These are phyloP conservation scores for Halenospora varia DNA, from an alignment of 495 filamentous ascomycete species.

Conservation along the genomic window DNA sequence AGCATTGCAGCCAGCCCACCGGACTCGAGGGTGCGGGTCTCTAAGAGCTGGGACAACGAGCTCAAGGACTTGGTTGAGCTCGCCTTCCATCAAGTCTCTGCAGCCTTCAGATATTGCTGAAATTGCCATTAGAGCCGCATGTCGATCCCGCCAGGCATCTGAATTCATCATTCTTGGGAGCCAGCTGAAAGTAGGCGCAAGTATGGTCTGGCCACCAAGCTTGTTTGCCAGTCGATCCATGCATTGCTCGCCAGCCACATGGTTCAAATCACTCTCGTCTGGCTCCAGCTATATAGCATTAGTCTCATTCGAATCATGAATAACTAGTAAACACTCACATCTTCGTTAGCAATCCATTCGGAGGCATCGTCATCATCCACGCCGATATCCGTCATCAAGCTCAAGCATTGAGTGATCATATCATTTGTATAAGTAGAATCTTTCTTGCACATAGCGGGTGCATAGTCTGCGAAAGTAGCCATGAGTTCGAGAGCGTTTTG, in stretches of 20 bases:
- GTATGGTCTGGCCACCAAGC: conserved; percentile 79
- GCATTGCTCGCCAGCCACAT: conserved; percentile 96
- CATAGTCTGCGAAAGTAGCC: conserved; percentile 96
- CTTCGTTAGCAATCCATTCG: conserved; percentile 91
- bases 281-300: conserved; percentile 63
- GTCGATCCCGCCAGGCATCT: conserved; percentile 88
- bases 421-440: conserved; percentile 83
- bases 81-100: conserved; percentile 89
- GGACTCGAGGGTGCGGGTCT: conserved; percentile 88
- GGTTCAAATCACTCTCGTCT: conserved; percentile 95
- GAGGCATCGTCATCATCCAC: conserved; percentile 90
- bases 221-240: conserved; percentile 99
- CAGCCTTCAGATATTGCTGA: conserved; percentile 99
- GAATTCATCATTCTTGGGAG: conserved; percentile 97
- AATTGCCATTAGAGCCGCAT: conserved; percentile 98
- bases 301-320: neutral
- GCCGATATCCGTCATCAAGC: conserved; percentile 98
- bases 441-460: conserved; percentile 89
- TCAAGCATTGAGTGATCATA: conserved; percentile 98
- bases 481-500: conserved; percentile 96
- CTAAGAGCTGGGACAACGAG: conserved; percentile 90
- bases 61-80: conserved; percentile 89
- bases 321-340: conserved; percentile 52
- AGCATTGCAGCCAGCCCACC: conserved; percentile 99
- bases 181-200: conserved; percentile 95